Conservation (phyloP, 192 early-diverging fungal species). For the Chytriomyces confervae region DNA sequence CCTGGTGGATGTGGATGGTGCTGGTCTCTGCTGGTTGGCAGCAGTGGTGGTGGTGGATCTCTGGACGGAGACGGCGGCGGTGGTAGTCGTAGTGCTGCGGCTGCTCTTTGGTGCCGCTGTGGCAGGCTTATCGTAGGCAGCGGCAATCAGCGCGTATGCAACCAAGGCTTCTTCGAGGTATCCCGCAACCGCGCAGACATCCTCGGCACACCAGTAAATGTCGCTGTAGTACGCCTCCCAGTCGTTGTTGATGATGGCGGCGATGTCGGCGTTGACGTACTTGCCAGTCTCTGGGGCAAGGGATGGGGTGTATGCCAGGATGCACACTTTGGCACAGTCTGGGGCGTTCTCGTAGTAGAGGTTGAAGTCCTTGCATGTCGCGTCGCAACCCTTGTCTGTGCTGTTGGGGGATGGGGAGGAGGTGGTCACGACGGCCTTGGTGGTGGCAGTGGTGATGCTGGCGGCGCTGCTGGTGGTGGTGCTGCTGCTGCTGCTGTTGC, state of each 20-base stretch:
- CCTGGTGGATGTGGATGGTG: background rate
- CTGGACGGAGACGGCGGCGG: too few relatives aligned
- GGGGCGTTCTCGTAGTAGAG: too few relatives aligned
- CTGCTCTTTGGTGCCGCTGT: slow-evolving; percentile 24
- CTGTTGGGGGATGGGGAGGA: background rate
- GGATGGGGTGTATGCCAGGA: slow-evolving; percentile 19
- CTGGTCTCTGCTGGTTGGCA: background rate
- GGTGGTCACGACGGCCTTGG: background rate
- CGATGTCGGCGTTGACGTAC: slow-evolving; percentile 16
- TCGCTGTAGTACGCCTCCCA: slow-evolving; percentile 25
- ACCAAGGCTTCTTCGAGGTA: slow-evolving; percentile 16
- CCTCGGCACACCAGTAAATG: background rate
- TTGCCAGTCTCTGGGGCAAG: slow-evolving; percentile 36
- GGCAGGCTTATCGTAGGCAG: slow-evolving; percentile 28
- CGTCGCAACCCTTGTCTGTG: too few relatives aligned
- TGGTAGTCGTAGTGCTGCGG: too few relatives aligned
- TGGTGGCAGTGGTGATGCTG: background rate
- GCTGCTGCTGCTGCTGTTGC: too few relatives aligned
- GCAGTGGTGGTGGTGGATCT: background rate
- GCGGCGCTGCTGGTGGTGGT: background rate
- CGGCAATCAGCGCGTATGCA: slow-evolving; percentile 30
- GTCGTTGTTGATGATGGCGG: slow-evolving; percentile 30
- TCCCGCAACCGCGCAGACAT: slow-evolving; percentile 13
- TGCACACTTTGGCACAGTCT: too few relatives aligned
- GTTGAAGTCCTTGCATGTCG: too few relatives aligned